Base-by-base conservation (phyloP, 345 rosid genomes). In the Microcos paniculata region DNA sequence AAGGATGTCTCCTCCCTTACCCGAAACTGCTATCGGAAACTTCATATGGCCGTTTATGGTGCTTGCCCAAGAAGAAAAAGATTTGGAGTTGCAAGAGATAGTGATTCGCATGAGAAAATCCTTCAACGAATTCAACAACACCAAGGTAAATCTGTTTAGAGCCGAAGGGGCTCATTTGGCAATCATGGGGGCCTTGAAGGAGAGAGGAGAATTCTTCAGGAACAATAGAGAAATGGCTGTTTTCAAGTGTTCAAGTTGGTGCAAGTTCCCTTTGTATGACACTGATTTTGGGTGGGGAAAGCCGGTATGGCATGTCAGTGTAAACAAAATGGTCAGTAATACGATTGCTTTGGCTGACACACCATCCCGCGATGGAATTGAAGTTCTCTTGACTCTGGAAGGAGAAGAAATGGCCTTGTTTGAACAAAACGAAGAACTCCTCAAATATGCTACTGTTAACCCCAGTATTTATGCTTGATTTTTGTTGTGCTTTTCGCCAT, bases 231-330 rank as follows among this genome's bases (percentile, higher is more conserved):
- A 38, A 9, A 46, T 59, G n/a, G 21, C 18, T 0, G 57, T 45
- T 31, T 70, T 58, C 59, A 76, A 70, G 74, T 76, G 75, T 61
- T 38, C 70, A 3, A 76, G 79, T 21, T 76, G 74, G 80, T 77
- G 70, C 70, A 77, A 52, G 5, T 62, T 77, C 8, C 74, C 80
- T 4, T 35, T 77, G 0, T 61, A 61, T 5, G 74, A 76, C 26
- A 35, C 26, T 3, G 70, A 76, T 76, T 76, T 76, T 18, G 74
- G 79, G 8, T 76, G 74, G 74, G 74, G 72, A 23, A 59, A 43
- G 15, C 74, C 79, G 28, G 0, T 70, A 0, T 76, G 75, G 79
- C 49, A 46, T 58, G 58, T 57, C 13, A 76, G 69, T 18, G 21
- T 61, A 1, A 70, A 70, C 74, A 76, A 70, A 33, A 3, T 69